Evolutionary conservation across 352 stramenopile genomes (phyloP), one percentile per base, ranked within the genome.

Genomic region (Globisporangium emineosum): DNA sequence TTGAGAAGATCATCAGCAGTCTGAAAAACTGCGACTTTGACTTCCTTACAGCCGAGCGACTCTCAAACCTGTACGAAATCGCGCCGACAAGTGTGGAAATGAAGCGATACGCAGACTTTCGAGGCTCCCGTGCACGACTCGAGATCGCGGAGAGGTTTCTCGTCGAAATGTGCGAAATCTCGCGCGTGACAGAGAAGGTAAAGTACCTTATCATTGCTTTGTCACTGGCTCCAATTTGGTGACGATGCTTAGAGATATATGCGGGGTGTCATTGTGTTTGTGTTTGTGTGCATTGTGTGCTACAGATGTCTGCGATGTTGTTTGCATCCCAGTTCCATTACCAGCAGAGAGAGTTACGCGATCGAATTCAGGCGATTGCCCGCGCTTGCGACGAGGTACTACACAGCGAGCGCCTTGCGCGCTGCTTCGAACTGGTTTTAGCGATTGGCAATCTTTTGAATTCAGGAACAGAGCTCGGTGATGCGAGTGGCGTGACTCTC

Each of bases 371-470:
- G 15, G 56, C 70, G 10, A 87, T 93, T 25, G 82, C 82, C 1
- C 58, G 84, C 29, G 82, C 80, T 4, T 93, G 82, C 33, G 78
- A 79, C 52, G 72, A 94, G 52, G 65, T 94, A 29, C 54, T 91
- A 10, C 73, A 76, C 29, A 91, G 86, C 54, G 84, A 93, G 42
- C 77, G 84, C 1, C 75, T 94, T 30, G 79, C 86, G 0, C 70
- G 84, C 21, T 93, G 76, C 57, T 92, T 93, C 57, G 83, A 94
- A 64, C 70, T 93, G 9, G 74, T 94, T 4, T 43, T 94, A 1
- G 70, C 80, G 17, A 88, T 92, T 54, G 86, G 86, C 3, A 94
- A 94, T 49, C 55, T 89, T 10, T 47, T 94, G 21, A 94, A 94
- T 55, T 67, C 78, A 17, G 86, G 86, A 25, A 89, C 80, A 0